These are phyloP conservation scores for Prosopis cineraria DNA, from an alignment of 306 rosid species.

Conservation along the genomic window DNA sequence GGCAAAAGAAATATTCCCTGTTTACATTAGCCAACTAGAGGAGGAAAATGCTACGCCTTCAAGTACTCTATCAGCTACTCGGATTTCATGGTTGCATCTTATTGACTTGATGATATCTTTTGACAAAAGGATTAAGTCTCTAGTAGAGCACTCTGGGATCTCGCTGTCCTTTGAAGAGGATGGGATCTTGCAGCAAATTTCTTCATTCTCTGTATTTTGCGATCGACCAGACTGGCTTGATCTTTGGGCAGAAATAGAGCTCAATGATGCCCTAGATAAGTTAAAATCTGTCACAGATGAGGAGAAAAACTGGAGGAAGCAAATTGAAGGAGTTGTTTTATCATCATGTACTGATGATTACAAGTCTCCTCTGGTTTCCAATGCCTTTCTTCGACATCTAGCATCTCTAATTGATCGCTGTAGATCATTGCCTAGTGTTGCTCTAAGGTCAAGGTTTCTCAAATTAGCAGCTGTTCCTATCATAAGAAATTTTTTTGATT, in stretches of 20 bases:
- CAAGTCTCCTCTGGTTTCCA: slow-evolving; percentile 76
- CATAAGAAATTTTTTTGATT: slow-evolving; percentile 54
- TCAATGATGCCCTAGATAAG: slow-evolving; percentile 67
- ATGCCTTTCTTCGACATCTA: slow-evolving; percentile 57
- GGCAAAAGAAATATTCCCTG: slow-evolving; percentile 87
- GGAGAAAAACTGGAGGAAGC: slow-evolving; percentile 76
- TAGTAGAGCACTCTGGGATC: slow-evolving; percentile 77
- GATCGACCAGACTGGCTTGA: slow-evolving; percentile 97
- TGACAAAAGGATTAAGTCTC: slow-evolving; percentile 80
- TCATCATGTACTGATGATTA: slow-evolving; percentile 61
- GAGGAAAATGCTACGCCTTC: slow-evolving; percentile 55
- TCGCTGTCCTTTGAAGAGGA: slow-evolving; percentile 66
- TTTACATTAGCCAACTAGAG: slow-evolving; percentile 53
- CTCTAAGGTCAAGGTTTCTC: slow-evolving; percentile 78
- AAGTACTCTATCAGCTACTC: slow-evolving; percentile 56
- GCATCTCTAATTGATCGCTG: slow-evolving; percentile 76
- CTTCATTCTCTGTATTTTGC: slow-evolving; percentile 78
- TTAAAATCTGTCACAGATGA: slow-evolving; percentile 57
- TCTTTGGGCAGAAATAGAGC: slow-evolving; percentile 89
- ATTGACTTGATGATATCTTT: slow-evolving; percentile 93
- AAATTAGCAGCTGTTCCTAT: slow-evolving; percentile 66
- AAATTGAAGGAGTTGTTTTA: slow-evolving; percentile 56
- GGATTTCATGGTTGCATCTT: slow-evolving; percentile 79
- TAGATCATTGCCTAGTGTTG: slow-evolving; percentile 64
- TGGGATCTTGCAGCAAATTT: slow-evolving; percentile 55